Evolutionary conservation across 345 rosid genomes (phyloP), one percentile per base, ranked within the genome.

Genomic region (Heritiera fomes): DNA sequence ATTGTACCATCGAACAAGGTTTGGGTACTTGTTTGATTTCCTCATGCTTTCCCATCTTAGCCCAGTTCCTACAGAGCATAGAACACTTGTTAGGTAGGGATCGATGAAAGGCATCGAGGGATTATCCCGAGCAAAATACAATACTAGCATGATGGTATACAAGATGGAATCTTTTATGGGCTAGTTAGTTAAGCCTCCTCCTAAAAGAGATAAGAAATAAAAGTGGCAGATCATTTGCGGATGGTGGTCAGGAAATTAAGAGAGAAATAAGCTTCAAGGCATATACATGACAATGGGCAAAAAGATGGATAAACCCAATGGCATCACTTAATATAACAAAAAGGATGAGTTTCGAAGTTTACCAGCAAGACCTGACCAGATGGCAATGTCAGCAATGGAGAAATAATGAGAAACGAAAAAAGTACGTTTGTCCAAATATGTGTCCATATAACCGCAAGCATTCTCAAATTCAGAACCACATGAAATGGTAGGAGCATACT

Each of bases 291-390:
- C 6, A 80, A 58, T 13, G 11, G 20, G 43, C 23, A 41, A 34
- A 32, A 18, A 10, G 38, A 13, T 6, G 34, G 47, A 23, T 18
- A 15, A 28, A 38, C 47, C 2, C 47, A 40, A 59, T 28, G 15
- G n/a, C 28, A n/a, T 14, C 8, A n/a, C 4, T 5, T 10, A 49
- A 64, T 14, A 61, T 28, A 18, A 61, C 45, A 71, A 60, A 40
- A 71, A 79, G 43, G 45, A 23, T 65, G 52, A 61, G 32, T n/a
- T 55, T 47, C 56, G 41, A 43, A 43, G n/a, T 10, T 66, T 83
- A 96, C 98, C 98, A 74, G 94, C 86, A 41, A 96, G 91, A 76
- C 89, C 91, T 3, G 99, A 91, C 98, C 99, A 96, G 65, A 94
- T 78, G 13, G 93, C 98, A 66, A 94, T 81, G 73, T 92, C 99